These are phyloP conservation scores for Magnolia changhungtana DNA, from an alignment of 164 flowering plant species.

Conservation along the genomic window DNA sequence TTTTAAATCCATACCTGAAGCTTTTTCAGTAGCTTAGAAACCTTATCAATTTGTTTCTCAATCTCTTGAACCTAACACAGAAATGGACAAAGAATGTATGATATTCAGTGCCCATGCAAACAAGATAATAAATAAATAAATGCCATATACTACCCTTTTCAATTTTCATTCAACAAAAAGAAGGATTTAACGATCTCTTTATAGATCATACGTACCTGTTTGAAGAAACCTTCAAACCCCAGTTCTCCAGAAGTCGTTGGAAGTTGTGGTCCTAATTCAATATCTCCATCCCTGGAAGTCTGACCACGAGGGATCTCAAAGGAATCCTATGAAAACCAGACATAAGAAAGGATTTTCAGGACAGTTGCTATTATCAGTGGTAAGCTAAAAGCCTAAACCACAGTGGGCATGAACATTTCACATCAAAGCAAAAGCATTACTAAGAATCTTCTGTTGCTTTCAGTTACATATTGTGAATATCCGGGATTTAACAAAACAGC, in stretches of 20 bases:
- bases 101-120: no score
- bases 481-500: background rate
- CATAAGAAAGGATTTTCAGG: background rate
- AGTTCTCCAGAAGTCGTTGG: slow-evolving; percentile 11
- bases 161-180: no score
- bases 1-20: slow-evolving; percentile 22
- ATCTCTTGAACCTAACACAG: slow-evolving; percentile 54
- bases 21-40: slow-evolving; percentile 39
- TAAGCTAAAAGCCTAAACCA: background rate
- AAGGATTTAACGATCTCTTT: no score
- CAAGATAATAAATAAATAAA: no score
- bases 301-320: slow-evolving; percentile 12
- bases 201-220: slow-evolving; percentile 4
- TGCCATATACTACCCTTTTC: no score
- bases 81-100: background rate
- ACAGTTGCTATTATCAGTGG: background rate
- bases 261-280: slow-evolving; percentile 12
- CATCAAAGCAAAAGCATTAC: background rate
- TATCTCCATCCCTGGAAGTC: slow-evolving; percentile 13
- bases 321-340: slow-evolving; percentile 10
- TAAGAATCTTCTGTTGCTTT: background rate
- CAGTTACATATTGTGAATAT: no score
- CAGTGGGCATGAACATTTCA: background rate
- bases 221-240: slow-evolving; percentile 13
- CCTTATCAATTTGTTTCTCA: slow-evolving; percentile 62